Base-by-base conservation (phyloP, 1,284 basidiomycete genomes). In the Fomitopsis betulina region DNA sequence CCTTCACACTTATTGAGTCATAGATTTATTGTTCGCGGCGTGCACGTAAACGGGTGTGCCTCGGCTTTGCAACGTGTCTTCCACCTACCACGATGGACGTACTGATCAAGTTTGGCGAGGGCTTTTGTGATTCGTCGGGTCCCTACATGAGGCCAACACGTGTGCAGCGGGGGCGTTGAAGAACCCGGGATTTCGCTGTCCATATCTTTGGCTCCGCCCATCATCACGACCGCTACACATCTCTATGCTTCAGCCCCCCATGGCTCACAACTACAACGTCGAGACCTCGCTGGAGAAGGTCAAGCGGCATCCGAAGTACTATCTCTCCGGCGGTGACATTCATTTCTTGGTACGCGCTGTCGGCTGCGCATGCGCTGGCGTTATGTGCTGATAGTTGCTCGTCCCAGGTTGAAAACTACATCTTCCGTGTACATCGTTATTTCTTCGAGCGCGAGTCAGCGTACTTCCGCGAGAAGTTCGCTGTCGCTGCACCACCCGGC, bases 401-500 rank as follows among this genome's bases (percentile, higher is more conserved):
- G 8, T 3, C 25, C 33, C 60, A 82, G 81, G 77, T 76, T n/a
- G 76, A 76, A 49, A 74, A 78, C 40, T 71, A 72, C 19, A 65
- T 81, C 0, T 88, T 87, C 64, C 74, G 79, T n/a, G 78, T 87
- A 0, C 85, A 89, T 61, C 73, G 76, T 13, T 82, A 81, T 37
- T 89, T 87, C 58, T 86, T 89, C 60, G 78, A 82, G 43, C 76
- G 86, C 0, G 86, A 89, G 58, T 87, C 85, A 0, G 59, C 68
- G 0, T 73, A 68, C 60, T 88, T 86, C 71, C 72, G 74, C 9
- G 66, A 68, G 5, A 68, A 76, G 55, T 74, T 87, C 3, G 71
- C 72, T 6, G 59, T 63, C 4, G 76, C 81, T 0, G 64, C 76
- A 3, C 74, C 79, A 6, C 77, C 81, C 38, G 81, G 81, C 1